phyloP scores from a whole-genome alignment of 2,329 filamentous ascomycete species.

The Metarhizium anisopliae region DNA sequence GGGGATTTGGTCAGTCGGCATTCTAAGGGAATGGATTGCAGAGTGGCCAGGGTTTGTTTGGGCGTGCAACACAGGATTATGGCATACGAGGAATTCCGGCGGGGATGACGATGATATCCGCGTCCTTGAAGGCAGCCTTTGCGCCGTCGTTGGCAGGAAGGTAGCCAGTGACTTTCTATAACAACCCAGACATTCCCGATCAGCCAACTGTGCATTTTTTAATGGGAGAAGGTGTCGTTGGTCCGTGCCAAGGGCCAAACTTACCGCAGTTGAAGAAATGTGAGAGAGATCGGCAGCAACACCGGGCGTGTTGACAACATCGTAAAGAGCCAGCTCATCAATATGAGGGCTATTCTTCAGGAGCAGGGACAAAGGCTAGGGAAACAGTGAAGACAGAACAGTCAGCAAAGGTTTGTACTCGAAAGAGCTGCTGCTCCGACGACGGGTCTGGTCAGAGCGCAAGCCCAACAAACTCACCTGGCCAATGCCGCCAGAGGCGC shows the following conservation, averaged over 20 bases:
- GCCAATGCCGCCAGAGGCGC: slow-evolving; percentile 96
- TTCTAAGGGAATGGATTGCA: neutral
- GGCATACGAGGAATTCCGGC: slow-evolving; percentile 89
- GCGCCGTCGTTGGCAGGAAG: slow-evolving; percentile 79
- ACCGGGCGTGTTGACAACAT: slow-evolving; percentile 98
- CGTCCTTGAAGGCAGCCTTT: slow-evolving; percentile 81
- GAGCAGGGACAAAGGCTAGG: slow-evolving; percentile 86
- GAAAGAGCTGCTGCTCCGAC: neutral
- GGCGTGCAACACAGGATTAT: neutral
- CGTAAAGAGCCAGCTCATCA: slow-evolving; percentile 91
- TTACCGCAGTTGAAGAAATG: slow-evolving; percentile 81
- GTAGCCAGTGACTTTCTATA: slow-evolving; percentile 76
- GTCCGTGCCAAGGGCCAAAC: slow-evolving; percentile 12
- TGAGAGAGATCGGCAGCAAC: slow-evolving; percentile 94
- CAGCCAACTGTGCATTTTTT: neutral
- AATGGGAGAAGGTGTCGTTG: slow-evolving; percentile 2
- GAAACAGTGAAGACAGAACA: slow-evolving; percentile 3
- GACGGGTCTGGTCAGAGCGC: neutral
- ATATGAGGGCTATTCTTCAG: slow-evolving; percentile 84
- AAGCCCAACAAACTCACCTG: slow-evolving; percentile 51
- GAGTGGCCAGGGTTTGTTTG: neutral
- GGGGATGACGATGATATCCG: slow-evolving; percentile 93
- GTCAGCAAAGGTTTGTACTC: slow-evolving; percentile 12
- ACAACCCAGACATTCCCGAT: neutral
- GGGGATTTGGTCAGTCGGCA: neutral